Evolutionary conservation across 73 alveolate species (phyloP), one percentile per base, ranked within the genome.

Genomic region (Tetrahymena thermophila): DNA sequence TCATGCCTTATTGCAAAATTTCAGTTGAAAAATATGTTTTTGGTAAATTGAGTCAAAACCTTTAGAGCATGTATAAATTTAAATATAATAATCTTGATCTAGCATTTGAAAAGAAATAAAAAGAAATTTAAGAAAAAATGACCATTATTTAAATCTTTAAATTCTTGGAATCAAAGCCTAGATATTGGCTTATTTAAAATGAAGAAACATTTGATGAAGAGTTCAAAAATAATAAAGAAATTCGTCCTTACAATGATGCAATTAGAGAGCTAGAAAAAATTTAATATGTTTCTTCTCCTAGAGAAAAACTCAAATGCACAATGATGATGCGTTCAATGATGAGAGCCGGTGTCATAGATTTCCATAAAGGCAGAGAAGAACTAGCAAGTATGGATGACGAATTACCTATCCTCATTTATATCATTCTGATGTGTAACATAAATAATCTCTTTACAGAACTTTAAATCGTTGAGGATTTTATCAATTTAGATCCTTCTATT

Each of bases 311-410:
- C 34, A 85, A 89, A 89, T 34, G 84, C 42, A 56, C 94, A 21
- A 44, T 85, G 94, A 84, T 42, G 71, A 94, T 95, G 35, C 38
- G 93, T 16, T 89, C 85, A 43, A 23, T 85, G 85, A 56, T 89
- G 84, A 95, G 97, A 89, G 93, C 94, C 21, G 97, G 56, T 34
- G 95, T 93, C 34, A 84, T 95, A 35, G 97, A 95, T 84, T 95
- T 93, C 23, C 93, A 89, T 89, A 28, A 95, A 55, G 89, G 89
- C n/a, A 85, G 89, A 93, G 95, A 95, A 50, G 97, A 95, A 55
- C 37, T 95, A 38, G 85, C 94, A 34, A 89, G 95, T 15, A 95
- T 95, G 97, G 97, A 95, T 95, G 97, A 95, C 35, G 97, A 95
- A 89, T 95, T 95, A 34, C 97, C 97, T 84, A 95, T 95, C 1